These are phyloP conservation scores for Cyclotella baltica DNA, from an alignment of 108 stramenopile genomes.

Conservation along the genomic window DNA sequence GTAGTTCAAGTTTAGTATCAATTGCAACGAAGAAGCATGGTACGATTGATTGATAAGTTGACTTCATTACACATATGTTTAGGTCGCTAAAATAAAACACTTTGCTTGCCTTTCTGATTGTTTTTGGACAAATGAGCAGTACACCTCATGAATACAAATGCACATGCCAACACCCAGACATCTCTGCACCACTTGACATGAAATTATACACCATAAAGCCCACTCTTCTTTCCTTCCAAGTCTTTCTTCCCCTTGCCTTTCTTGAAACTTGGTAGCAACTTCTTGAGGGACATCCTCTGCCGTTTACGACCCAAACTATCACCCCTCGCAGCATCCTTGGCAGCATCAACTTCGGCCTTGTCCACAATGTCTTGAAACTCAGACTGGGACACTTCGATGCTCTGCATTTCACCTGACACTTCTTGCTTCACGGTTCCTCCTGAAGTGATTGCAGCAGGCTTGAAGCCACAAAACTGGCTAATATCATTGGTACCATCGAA, in stretches of 20 bases:
- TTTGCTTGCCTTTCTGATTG: too few relatives aligned
- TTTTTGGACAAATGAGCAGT: too few relatives aligned
- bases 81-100: background rate
- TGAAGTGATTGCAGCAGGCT: background rate
- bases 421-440: background rate
- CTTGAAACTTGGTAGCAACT: background rate
- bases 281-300: background rate
- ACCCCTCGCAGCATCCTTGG: background rate
- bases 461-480: background rate
- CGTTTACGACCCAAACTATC: background rate
- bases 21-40: background rate
- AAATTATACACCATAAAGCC: background rate
- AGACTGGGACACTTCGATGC: conserved; percentile 11
- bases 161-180: too few relatives aligned
- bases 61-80: background rate
- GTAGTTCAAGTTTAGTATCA: too few relatives aligned
- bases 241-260: conserved; percentile 14
- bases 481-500: background rate
- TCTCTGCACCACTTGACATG: too few relatives aligned
- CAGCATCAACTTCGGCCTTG: background rate
- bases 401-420: conserved; percentile 6
- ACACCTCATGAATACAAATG: too few relatives aligned
- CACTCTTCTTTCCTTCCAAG: background rate
- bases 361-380: background rate
- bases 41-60: background rate